Base-by-base conservation (phyloP, 805 yeast species). In the Yarrowia phangngaensis region DNA sequence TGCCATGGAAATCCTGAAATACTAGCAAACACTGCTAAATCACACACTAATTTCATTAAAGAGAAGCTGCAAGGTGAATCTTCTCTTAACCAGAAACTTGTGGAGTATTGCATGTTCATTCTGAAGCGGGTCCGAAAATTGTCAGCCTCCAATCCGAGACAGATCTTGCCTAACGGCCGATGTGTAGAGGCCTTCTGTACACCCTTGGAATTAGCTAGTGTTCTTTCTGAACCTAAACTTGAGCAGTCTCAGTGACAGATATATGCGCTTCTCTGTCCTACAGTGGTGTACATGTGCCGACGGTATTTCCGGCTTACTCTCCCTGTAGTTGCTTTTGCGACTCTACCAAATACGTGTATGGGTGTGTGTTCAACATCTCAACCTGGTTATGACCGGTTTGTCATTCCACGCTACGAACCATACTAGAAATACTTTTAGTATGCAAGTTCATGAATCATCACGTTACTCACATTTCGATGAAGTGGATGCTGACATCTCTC, bases 71-170 rank as follows among this genome's bases (percentile, higher is more conserved):
- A 35, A 8, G 30, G 30, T 2, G 43, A 35, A 23, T 35, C 43
- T 6, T 35, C 43, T 8, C 43, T 35, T 13, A 35, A 35, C 8
- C 6, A 2, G 16, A 35, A 35, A 9, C 30, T 35, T 4, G 13
- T 35, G 23, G 43, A 35, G 22, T 35, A 24, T 22, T 35, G 43
- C 30, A 30, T 24, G 2, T 35, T 35, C 26, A 15, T 35, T 8
- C 43, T 29, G 8, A 29, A 35, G 12, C 8, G 43, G 6, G 43
- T 35, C 6, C 4, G 9, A 8, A 35, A 35, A 22, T 8, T 35
- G 43, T 35, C 43, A 4, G 43, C 43, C n/a, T 29, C 30, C 9
- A 35, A 35, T 11, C 43, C 43, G 0, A 24, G 6, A 5, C 16
- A 16, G n/a, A 24, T 5, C 3, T 14, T 35, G 30, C 13, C n/a